Evolutionary conservation across 2,329 filamentous ascomycete species (phyloP), one percentile per base, ranked within the genome.

Genomic region (Helotiales sp.): DNA sequence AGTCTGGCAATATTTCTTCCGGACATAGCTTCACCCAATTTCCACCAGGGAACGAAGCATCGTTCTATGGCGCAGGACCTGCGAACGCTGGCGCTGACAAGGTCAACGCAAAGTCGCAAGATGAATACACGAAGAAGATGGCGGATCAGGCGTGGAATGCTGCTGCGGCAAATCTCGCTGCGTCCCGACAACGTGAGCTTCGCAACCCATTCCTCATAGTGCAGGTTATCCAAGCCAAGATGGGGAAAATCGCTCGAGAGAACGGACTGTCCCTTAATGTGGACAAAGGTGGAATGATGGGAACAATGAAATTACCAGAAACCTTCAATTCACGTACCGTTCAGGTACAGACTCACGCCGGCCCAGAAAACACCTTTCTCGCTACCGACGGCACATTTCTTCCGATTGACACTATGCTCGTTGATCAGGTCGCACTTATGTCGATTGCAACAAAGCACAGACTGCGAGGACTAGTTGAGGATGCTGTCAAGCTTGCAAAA

Each of bases 391-490:
- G 89, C 1, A 87, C 88, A 22, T 93, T 91, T 63, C 86, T 96
- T 43, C 86, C 96, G 0, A 88, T 91, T 40, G 91, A 93, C 50
- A 88, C 92, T 1, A 89, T 87, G 63, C 82, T 97, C 37, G 90
- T 91, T 15, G 93, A 97, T 69, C 91, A 97, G 72, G 81, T 97
- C 52, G 91, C 92, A 28, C 83, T 97, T 17, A 78, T 97, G 66
- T 96, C 93, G 6, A 85, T 97, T 65, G 92, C 92, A 20, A 89
- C 93, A 10, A 93, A 95, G 76, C 91, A 96, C 73, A 87, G 93
- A 30, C 74, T 97, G 43, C 86, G 92, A 62, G 87, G 89, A 13
- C 80, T 97, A 32, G 76, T 97, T 3, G 91, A 94, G 75, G 93
- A 97, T 73, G 89, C 93, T 11, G 87, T 89, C 63, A 85, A 85